Evolutionary conservation across 441 rosid genomes (phyloP), one percentile per base, ranked within the genome.

Genomic region (Sinapis alba): DNA sequence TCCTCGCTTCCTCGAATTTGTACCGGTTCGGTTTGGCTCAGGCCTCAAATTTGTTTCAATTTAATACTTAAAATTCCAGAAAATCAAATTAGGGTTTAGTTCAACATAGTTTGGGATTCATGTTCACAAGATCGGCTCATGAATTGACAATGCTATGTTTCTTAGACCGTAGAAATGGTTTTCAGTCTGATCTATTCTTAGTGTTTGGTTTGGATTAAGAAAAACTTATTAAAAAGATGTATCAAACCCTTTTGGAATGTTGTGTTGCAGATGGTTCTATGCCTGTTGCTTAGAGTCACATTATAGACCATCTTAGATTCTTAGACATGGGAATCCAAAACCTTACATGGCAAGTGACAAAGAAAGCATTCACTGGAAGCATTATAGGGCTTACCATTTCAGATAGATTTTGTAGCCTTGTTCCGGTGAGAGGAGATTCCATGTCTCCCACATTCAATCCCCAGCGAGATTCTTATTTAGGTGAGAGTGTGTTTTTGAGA

Each of bases 381-480:
- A 69, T 80, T 28, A 63, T 80, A 45, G 83, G 78, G 56, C 53
- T 76, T 8, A 80, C 83, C 56, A 69, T 80, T 76, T 72, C 83
- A 56, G 83, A 80, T 69, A 80, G 83, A 64, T 80, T 66, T 51
- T 80, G 63, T 64, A 72, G 78, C 60, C 21, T 80, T 72, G 72
- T 72, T 72, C 75, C 78, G 0, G 83, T 80, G 7, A 62, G 80
- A 59, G 83, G 80, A 47, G 69, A 77, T 15, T 80, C 83, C 71
- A 80, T 80, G 83, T 80, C 80, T 67, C 83, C 80, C 0, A 76
- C 80, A 34, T 76, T 80, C 19, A 80, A 80, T 50, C 83, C 80
- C 23, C 53, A 26, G 1, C 13, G 23, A 50, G 65, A 76, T 72
- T 80, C 78, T 58, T 65, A n/a, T 72, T 34, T 76, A 62, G 78